Conservation (phyloP, 805 yeast species). For the Candida arabinofermentans region DNA sequence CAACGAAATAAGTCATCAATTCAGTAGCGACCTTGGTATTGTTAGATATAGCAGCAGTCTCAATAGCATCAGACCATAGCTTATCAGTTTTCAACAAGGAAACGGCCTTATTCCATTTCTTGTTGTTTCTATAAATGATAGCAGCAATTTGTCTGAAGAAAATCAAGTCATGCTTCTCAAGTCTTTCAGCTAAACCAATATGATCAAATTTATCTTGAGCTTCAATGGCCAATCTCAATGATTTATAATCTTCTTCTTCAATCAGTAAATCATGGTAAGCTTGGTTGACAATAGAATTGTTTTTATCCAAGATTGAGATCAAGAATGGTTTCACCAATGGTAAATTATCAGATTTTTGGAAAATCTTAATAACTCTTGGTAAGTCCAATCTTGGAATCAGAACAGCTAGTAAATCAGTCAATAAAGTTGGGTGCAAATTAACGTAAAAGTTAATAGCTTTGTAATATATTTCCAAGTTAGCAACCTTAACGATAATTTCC, state of each 20-base stretch:
- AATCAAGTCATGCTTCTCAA: conserved; percentile 85
- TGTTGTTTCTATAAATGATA: conserved; percentile 85
- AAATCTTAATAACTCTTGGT: conserved; percentile 90
- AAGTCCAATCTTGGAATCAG: conserved; percentile 88
- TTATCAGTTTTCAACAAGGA: conserved; percentile 86
- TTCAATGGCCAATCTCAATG: conserved; percentile 83
- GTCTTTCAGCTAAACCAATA: conserved; percentile 84
- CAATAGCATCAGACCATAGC: conserved; percentile 91
- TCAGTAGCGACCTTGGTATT: conserved; percentile 84
- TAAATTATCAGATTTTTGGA: conserved; percentile 91
- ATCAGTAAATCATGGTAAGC: conserved; percentile 94
- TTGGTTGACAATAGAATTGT: conserved; percentile 84
- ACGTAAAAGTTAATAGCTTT: conserved; percentile 95
- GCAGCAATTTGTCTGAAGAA: conserved; percentile 98
- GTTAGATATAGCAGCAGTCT: conserved; percentile 81
- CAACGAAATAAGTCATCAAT: conserved; percentile 85
- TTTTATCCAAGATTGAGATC: conserved; percentile 85
- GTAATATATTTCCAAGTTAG: conserved; percentile 94
- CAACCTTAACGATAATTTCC: conserved; percentile 90
- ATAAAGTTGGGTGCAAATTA: conserved; percentile 84
- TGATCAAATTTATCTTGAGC: conserved; percentile 89
- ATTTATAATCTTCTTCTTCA: conserved; percentile 94
- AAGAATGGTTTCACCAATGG: conserved; percentile 95
- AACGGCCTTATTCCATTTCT: conserved; percentile 88
- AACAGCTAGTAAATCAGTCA: conserved; percentile 80